Evolutionary conservation across 2,329 filamentous ascomycete genomes (phyloP), one percentile per base, ranked within the genome.

Genomic region (Claviceps digitariae): DNA sequence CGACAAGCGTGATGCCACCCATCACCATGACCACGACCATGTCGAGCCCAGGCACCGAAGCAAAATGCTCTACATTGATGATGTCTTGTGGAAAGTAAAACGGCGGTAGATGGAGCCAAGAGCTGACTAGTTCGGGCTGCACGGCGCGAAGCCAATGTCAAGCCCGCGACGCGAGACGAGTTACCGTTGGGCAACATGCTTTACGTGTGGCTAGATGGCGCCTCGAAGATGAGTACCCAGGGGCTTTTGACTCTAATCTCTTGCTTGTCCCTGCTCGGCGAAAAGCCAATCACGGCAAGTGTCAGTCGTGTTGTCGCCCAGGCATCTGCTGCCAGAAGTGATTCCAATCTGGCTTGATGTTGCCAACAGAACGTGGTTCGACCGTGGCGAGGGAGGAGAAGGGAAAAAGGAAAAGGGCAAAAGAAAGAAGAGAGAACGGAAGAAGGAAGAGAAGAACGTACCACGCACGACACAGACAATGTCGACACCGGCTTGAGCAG

Each of bases 21-120:
- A 20, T 72, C 67, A 23, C 20, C 64, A 20, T 73, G 67, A 17
- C 66, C 62, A 56, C 75, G 70, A 29, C 70, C 58, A 46, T 69
- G 69, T 31, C 67, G 69, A 8, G 71, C 68, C 72, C 75, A 78
- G 20, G 70, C 58, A 51, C 69, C 72, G 55, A 79, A 72, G 55
- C 75, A 73, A 56, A 79, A 77, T 38, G 61, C 61, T 38, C 79
- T 73, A 59, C 45, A 55, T 52, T 64, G 63, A 17, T 57, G 52
- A 10, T 57, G 41, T 46, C 48, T 48, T 13, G 54, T 49, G 52
- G 51, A 36, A 46, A 52, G 27, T 6, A 52, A 45, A 17, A 46
- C 55, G 4, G 53, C 41, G 13, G 48, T 12, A 21, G 49, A 52
- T 15, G 41, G 34, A 29, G 20, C 40, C n/a, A 50, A 20, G 23